phyloP scores from a whole-genome alignment of 306 rosid genomes.

The Macrotyloma uniflorum region DNA sequence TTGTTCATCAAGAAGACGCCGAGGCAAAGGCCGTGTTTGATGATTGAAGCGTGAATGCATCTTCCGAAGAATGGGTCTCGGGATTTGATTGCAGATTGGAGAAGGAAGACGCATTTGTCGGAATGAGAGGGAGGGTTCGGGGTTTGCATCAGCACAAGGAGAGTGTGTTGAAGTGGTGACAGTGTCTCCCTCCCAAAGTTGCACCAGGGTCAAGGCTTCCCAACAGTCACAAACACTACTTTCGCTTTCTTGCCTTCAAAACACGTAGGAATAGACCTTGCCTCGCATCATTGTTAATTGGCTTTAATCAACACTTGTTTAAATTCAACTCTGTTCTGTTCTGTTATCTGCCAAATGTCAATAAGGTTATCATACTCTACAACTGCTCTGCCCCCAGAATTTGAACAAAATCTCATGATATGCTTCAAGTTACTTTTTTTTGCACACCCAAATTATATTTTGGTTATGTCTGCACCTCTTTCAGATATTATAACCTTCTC shows the following conservation, averaged over 20 bases:
- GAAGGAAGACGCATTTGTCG: conserved; percentile 51
- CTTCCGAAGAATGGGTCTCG: conserved; percentile 57
- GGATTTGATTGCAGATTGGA: conserved; percentile 65
- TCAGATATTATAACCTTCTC: too few relatives aligned
- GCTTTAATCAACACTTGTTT: background rate
- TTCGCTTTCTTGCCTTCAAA: background rate
- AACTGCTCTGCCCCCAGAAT: too few relatives aligned
- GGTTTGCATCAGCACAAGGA: conserved; percentile 46
- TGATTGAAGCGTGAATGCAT: conserved; percentile 61
- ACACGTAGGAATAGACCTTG: background rate
- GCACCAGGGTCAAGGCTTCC: background rate
- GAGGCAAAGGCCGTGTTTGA: conserved; percentile 69
- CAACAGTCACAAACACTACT: background rate
- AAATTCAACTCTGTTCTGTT: background rate
- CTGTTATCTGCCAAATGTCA: background rate
- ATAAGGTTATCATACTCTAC: background rate
- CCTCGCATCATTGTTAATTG: background rate
- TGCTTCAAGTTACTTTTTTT: too few relatives aligned
- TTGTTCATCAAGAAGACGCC: conserved; percentile 70
- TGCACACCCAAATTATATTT: too few relatives aligned
- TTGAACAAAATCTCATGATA: too few relatives aligned
- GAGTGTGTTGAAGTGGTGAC: background rate
- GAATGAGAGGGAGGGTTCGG: conserved; percentile 39
- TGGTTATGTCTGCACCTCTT: too few relatives aligned
- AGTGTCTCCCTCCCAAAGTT: background rate